These are phyloP conservation scores for Comarum palustre DNA, from an alignment of 306 rosid species.

Conservation along the genomic window DNA sequence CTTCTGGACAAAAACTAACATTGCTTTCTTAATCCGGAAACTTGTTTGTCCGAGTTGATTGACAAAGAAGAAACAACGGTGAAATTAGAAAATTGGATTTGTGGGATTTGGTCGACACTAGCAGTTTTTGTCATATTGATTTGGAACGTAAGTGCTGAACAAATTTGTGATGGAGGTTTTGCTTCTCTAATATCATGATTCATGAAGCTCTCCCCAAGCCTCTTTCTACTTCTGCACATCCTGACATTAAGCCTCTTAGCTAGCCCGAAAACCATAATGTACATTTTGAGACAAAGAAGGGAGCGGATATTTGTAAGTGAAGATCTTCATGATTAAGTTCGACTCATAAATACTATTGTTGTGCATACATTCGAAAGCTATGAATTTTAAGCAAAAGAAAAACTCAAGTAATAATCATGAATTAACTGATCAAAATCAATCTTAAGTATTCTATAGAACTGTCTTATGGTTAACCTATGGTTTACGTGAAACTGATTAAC, in stretches of 20 bases:
- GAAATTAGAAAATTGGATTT: background rate
- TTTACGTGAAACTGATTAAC: no score
- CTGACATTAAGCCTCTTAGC: no score
- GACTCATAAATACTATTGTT: background rate
- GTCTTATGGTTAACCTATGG: no score
- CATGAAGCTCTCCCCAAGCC: background rate
- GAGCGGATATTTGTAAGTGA: background rate
- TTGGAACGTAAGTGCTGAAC: background rate
- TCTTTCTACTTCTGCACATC: background rate
- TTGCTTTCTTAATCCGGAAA: slow-evolving; percentile 1
- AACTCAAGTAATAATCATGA: no score
- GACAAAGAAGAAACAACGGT: background rate
- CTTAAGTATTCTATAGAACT: no score
- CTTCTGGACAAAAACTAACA: background rate
- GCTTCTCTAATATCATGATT: background rate
- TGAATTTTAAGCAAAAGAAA: no score
- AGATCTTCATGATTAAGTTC: background rate
- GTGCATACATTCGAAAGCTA: background rate
- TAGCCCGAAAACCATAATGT: background rate
- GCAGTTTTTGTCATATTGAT: slow-evolving; percentile 2
- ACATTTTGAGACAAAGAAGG: background rate
- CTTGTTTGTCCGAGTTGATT: slow-evolving; percentile 6
- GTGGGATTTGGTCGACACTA: slow-evolving; percentile 1
- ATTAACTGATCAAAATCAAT: no score
- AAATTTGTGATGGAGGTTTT: background rate